A percentile compares a stretch with the other conserved stretches of the same genome.
Conservation (phyloP, 257 asterid genomes). For the Marsdenia floribunda region DNA sequence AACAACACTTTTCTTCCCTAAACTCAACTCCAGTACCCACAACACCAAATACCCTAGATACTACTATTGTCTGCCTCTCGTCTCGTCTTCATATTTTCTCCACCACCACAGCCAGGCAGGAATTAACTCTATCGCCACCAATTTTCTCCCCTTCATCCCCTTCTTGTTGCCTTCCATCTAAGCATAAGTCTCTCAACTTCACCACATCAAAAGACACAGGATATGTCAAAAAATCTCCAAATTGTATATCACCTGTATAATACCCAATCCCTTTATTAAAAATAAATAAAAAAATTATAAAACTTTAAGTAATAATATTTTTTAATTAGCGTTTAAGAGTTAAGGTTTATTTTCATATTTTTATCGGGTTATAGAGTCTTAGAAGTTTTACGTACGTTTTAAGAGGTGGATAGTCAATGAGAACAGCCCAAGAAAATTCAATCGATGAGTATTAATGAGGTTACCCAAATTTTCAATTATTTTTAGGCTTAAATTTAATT, state of each 20-base stretch:
- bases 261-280: no score
- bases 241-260: slow-evolving; percentile 37
- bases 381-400: no score
- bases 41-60: slow-evolving; percentile 41
- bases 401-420: no score
- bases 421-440: no score
- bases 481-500: no score
- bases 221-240: slow-evolving; percentile 17
- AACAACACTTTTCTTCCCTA: slow-evolving; percentile 20
- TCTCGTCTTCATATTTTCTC: slow-evolving; percentile 43
- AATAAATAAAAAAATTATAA: no score
- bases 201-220: slow-evolving; percentile 11
- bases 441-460: no score
- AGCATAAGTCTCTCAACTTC: slow-evolving; percentile 28
- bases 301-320: no score
- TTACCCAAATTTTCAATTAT: no score
- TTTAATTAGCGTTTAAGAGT: no score
- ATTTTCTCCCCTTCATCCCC: slow-evolving; percentile 4
- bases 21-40: slow-evolving; percentile 35
- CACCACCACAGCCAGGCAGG: slow-evolving; percentile 20
- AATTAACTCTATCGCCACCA: neutral
- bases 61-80: slow-evolving; percentile 54
- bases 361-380: no score
- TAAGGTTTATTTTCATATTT: no score
- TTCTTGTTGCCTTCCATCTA: slow-evolving; percentile 9